Base-by-base conservation (phyloP, 306 rosid species). In the Prunus davidiana region DNA sequence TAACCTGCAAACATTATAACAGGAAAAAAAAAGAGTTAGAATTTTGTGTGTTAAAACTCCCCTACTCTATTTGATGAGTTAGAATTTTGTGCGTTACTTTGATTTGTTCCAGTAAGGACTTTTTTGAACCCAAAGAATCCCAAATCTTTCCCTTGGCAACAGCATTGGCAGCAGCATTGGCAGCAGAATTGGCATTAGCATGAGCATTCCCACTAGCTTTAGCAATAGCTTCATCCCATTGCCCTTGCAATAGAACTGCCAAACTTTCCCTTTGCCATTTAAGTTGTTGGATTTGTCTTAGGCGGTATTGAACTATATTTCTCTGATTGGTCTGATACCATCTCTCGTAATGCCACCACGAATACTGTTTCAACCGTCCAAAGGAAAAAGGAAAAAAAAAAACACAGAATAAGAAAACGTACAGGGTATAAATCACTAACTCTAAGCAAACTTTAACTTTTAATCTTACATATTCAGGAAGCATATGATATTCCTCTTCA, bases 101-200 rank as follows among this genome's bases (percentile, higher is more conserved):
- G 32, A 73, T 18, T 77, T 80, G 55, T 9, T 78, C 72, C 43
- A 25, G 68, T 3, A 84, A 62, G 54, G 63, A 67, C 18, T 57
- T 71, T 32, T 77, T 80, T 19, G 49, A 67, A 54, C 74, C 64
- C 62, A 80, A 32, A n/a, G 80, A 62, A 41, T 19, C 64, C 67
- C 80, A 46, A 22, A 70, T 20, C 49, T 49, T 47, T 51, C 78
- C 57, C 3, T 57, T 52, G 62, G 64, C 74, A 18, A 47, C 25
- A 64, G 78, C 84, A 47, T 57, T 71, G 15, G 75, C 68, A 71
- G 75, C 67, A 67, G 24, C 64, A 10, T 66, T 73, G 32, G 73
- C 73, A 68, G 72, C 62, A 63, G 24, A 34, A 34, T 65, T 34
- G 45, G 69, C 80, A 22, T 27, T 25, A 67, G 76, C 84, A 43